Base-by-base conservation (phyloP, 192 early-diverging fungal species). In the Coemansia sp. region DNA sequence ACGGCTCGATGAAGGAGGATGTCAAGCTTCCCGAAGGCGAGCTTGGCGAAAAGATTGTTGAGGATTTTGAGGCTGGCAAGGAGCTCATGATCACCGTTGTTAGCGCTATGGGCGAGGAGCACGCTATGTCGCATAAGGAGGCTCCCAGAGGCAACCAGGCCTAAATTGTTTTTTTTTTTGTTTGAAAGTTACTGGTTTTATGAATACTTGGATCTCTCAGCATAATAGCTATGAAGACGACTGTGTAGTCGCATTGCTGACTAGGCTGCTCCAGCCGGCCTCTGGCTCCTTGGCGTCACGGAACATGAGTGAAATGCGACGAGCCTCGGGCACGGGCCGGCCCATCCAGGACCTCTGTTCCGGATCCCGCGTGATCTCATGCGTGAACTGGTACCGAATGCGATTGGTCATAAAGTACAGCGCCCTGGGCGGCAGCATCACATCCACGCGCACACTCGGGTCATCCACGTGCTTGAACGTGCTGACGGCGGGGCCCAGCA, bases 91-190 rank as follows among this genome's bases (percentile, higher is more conserved):
- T 98, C 73, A 90, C 92, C 61, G 84, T 99, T 69, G 69, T 91
- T 29, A 66, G 84, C 30, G 83, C 97, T 58, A 97, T 97, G 94
- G 94, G 92, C 66, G 91, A 94, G 73, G 94, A 97, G 85, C 83
- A 84, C 69, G 88, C 85, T 65, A 76, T 97, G 71, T 58, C 85
- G 62, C 85, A 63, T 84, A 98, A 93, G 88, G 68, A 70, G 27
- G 68, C 69, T 5, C 51, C 51, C 18, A 53, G 33, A 30, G 48
- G 48, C 14, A 25, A 30, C n/a, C 19, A 56, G 12, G 24, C 5
- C 25, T 58, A 44, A 46, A 44, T 44, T 31, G 43, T 30, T 58
- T 57, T 43, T 57, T 19, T 33, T 12, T 56, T 43, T 10, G 4
- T 56, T 43, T 10, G 4, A 9, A 43, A 42, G 29, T 32, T 21